Evolutionary conservation across 1,284 basidiomycete genomes (phyloP).

Genomic region (Erythrobasidium hasegawianum): DNA sequence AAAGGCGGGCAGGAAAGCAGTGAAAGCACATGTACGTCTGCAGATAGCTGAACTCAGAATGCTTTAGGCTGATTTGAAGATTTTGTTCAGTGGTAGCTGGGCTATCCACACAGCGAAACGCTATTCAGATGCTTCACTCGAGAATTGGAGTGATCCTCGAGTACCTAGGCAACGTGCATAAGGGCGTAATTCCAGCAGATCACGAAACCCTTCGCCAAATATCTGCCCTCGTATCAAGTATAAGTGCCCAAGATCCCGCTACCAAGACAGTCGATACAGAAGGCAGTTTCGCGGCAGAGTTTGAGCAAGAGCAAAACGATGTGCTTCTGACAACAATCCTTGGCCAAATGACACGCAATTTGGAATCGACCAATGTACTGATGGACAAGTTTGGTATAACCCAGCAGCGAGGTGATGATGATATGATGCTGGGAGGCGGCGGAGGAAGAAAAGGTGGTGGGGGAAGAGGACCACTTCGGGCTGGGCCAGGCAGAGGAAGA

Average conservation of each 20-base stretch:
- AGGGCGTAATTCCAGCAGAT: conserved; percentile 65
- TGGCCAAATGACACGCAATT: conserved; percentile 78
- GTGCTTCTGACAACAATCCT: conserved; percentile 87
- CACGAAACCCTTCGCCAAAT: conserved; percentile 77
- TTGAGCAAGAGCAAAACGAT: conserved; percentile 81
- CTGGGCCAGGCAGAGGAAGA: not conserved
- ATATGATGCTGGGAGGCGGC: conserved; percentile 3
- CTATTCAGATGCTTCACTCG: conserved; percentile 92
- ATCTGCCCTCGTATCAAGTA: conserved; percentile 73
- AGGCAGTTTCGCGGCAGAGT: not conserved
- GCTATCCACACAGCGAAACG: conserved; percentile 84
- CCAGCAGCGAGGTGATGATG: conserved; percentile 14
- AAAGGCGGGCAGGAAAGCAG: conserved; percentile 11
- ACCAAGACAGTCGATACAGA: conserved; percentile 59
- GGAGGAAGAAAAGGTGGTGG: not conserved
- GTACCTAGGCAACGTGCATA: conserved; percentile 71
- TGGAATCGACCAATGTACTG: conserved; percentile 66
- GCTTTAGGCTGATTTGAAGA: not conserved
- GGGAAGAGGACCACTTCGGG: not conserved
- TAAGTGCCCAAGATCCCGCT: conserved; percentile 68
- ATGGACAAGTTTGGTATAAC: conserved; percentile 27
- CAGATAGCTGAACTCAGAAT: not conserved
- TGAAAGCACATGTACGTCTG: conserved; percentile 21
- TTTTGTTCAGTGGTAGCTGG: conserved; percentile 72
- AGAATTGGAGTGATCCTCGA: conserved; percentile 75